These are phyloP conservation scores for Pichia sp. DNA, from an alignment of 1,139 yeast genomes.

Conservation along the genomic window DNA sequence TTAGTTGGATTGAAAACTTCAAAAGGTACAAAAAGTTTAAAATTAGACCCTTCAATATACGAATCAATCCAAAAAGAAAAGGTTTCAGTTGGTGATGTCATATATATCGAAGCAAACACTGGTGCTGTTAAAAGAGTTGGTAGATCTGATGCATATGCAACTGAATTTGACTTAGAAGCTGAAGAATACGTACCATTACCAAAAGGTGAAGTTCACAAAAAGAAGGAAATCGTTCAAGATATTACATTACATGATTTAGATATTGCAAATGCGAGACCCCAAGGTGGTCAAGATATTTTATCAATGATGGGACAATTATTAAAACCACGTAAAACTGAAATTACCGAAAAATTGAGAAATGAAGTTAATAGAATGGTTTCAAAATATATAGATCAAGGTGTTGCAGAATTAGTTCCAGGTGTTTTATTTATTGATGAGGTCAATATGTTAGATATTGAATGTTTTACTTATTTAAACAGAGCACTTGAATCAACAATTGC, in stretches of 20 bases:
- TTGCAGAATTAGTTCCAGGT: conserved; percentile 97
- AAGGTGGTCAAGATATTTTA: conserved; percentile 97
- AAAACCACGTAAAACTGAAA: conserved; percentile 97
- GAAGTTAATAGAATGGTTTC: conserved; percentile 96
- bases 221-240: conserved; percentile 96
- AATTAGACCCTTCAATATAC: conserved; percentile 92
- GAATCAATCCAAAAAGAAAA: conserved; percentile 95
- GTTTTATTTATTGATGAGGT: conserved; percentile 96
- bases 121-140: conserved; percentile 98
- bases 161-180: conserved; percentile 96
- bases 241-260: conserved; percentile 94
- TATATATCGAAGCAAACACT: conserved; percentile 93
- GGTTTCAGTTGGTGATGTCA: conserved; percentile 92
- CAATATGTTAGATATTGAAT: conserved; percentile 94
- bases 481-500: conserved; percentile 91
- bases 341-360: conserved; percentile 86
- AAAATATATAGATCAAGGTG: conserved; percentile 94
- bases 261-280: conserved; percentile 94
- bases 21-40: conserved; percentile 86
- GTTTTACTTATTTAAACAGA: conserved; percentile 87
- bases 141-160: conserved; percentile 95
- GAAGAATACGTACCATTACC: conserved; percentile 98
- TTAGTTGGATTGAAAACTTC: conserved; percentile 92
- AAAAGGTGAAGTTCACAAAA: conserved; percentile 97
- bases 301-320: conserved; percentile 98